phyloP scores from a whole-genome alignment of 1,139 yeast genomes.

The Scheffersomyces illinoinensis region DNA sequence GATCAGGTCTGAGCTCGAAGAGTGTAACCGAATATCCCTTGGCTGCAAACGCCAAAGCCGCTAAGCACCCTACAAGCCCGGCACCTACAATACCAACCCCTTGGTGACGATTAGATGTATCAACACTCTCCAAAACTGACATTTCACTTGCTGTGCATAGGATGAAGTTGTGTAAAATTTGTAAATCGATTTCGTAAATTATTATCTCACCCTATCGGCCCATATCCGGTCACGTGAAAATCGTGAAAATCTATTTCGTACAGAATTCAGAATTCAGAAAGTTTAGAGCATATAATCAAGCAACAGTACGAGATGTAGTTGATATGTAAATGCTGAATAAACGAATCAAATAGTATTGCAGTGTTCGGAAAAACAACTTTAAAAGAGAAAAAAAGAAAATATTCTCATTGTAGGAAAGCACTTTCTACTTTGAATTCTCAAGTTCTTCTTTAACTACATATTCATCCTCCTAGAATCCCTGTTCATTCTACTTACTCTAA shows the following conservation, averaged over 20 bases:
- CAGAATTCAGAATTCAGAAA: not conserved
- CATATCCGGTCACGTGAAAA: not conserved
- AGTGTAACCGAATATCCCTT: conserved; percentile 74
- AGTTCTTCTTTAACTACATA: not conserved
- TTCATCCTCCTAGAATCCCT: not conserved
- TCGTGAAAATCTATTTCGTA: not conserved
- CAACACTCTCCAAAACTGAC: not conserved
- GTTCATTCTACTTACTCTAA: not conserved
- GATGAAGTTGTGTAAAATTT: not conserved
- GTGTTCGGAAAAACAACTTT: too few species aligned
- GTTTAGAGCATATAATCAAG: not conserved
- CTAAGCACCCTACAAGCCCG: conserved; percentile 87
- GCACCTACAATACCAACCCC: conserved; percentile 69
- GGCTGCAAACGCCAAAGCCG: conserved; percentile 75
- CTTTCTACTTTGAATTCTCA: too few species aligned
- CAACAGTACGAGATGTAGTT: not conserved
- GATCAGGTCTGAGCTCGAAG: conserved; percentile 59
- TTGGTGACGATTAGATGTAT: conserved; percentile 10
- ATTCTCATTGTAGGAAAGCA: too few species aligned
- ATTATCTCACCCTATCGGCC: not conserved
- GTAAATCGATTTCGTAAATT: not conserved
- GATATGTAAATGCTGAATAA: not conserved
- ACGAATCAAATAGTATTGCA: too few species aligned
- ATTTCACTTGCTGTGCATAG: not conserved
- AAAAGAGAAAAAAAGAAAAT: too few species aligned